Base-by-base conservation (phyloP, 768 basidiomycete species). In the Amanita pseudoporphyria region DNA sequence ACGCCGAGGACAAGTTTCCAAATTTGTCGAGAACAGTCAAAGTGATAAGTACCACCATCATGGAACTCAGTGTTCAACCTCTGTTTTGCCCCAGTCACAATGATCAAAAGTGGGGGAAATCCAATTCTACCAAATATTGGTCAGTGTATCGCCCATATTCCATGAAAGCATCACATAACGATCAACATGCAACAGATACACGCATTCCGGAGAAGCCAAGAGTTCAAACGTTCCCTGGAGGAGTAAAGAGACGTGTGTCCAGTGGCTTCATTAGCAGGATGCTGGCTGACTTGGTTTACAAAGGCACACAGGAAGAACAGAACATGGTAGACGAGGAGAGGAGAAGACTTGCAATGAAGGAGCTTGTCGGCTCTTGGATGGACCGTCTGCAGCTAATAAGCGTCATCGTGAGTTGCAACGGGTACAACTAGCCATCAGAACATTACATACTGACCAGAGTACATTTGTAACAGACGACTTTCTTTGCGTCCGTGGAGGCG, bases 361-460 rank as follows among this genome's bases (percentile, higher is more conserved):
- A 77, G 36, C 67, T 81, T 2, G 67, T 78, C n/a, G 71, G 72
- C 55, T 76, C 76, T 3, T 82, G 80, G 80, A 73, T 77, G 68
- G 79, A 81, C 52, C 67, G 79, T 36, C 67, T 81, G 38, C 77
- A 81, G 61, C 64, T 81, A 9, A 79, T 82, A 60, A 74, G 70
- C 33, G 70, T 82, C 28, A 78, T 40, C 57, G 77, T 64, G 22
- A 24, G 19, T 14, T 14, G 50, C 26, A 28, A 28, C 7, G 13
- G 12, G 9, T 32, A n/a, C 41, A 51, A 38, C 32, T 18, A n/a
- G 16, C 14, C 16, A n/a, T 28, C n/a, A n/a, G 28, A 6, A 9
- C 24, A 18, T 28, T 16, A 13, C n/a, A 10, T 28, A 39, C n/a
- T 16, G 30, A 21, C 18, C 48, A 44, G 45, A 49, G 14, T 36